Conservation (phyloP, 1,139 yeast species). For the Debaryomycetaceae sp. region DNA sequence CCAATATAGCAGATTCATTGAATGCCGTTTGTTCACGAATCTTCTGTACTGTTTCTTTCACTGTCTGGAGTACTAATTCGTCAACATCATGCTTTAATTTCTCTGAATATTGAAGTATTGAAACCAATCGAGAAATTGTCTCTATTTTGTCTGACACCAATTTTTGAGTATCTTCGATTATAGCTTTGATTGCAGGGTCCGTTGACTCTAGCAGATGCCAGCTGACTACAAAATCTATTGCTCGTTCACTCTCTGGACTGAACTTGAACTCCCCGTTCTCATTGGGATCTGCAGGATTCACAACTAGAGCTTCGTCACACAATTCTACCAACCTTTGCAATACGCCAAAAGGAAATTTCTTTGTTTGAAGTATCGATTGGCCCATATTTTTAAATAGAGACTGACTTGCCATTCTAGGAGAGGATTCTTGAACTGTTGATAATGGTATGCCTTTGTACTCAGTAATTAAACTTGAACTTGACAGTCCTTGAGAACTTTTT, state of each 20-base stretch:
- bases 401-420: slow-evolving; percentile 22
- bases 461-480: slow-evolving; percentile 12
- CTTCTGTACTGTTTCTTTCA: slow-evolving; percentile 58
- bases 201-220: slow-evolving; percentile 57
- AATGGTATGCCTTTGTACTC: slow-evolving; percentile 65
- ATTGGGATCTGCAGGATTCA: slow-evolving; percentile 56
- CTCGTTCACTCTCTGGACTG: slow-evolving; percentile 69
- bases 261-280: slow-evolving; percentile 34
- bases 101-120: slow-evolving; percentile 75
- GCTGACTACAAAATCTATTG: slow-evolving; percentile 53
- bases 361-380: slow-evolving; percentile 23
- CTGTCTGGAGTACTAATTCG: slow-evolving; percentile 59
- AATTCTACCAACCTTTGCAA: slow-evolving; percentile 61
- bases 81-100: slow-evolving; percentile 83
- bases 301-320: slow-evolving; percentile 71
- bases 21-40: slow-evolving; percentile 41
- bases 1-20: slow-evolving; percentile 13
- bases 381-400: slow-evolving; percentile 27
- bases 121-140: slow-evolving; percentile 69
- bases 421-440: slow-evolving; percentile 26
- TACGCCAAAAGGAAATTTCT: slow-evolving; percentile 63
- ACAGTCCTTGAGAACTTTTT: slow-evolving; percentile 15
- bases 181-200: slow-evolving; percentile 59
- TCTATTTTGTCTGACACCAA: slow-evolving; percentile 68
- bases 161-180: slow-evolving; percentile 66